Evolutionary conservation across 768 basidiomycete species (phyloP), one percentile per base, ranked within the genome.

Genomic region (Mycena polygramma): DNA sequence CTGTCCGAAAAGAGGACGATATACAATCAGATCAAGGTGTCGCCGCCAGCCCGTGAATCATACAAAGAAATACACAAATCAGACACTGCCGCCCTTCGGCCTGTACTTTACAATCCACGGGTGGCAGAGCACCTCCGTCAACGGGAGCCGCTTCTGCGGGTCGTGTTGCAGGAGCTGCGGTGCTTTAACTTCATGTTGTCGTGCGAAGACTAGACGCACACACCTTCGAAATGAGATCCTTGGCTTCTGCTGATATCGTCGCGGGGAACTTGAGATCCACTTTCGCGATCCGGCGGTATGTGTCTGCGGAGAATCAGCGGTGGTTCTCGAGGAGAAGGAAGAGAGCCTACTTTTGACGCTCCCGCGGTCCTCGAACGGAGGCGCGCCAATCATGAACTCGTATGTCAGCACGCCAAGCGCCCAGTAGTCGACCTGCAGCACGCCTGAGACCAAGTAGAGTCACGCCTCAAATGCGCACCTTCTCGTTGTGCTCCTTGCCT

Each of bases 391-490:
- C 69, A 99, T 81, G 79, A 99, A 98, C 79, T 99, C 97, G 78
- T 96, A 99, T 1, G 93, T 93, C 71, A 99, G 84, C n/a, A 99
- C 97, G 53, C 97, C 97, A 35, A 99, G 83, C 0, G 97, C 97
- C 97, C 97, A 99, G 68, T 95, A 88, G 76, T 99, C 97, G 46
- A 99, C 97, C 76, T 89, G 36, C n/a, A n/a, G n/a, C n/a, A n/a
- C 24, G 91, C 91, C 36, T 30, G 19, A 41, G 43, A 14, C n/a
- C n/a, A 10, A 49, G 51, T 13, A 17, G 35, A 3, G n/a, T n/a
- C 2, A 2, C 22, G 45, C 24, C 14, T 10, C 9, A 26, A 43
- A 10, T 35, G 19, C 62, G 30, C 13, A 67, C 70, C 73, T 85
- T 91, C 76, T 96, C 94, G 63, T 87, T 92, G 78, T 99, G 97